Percentiles rank a stretch among this genome's conserved stretches.
These are phyloP conservation scores for Nannochloropsis granulata DNA, from an alignment of 108 stramenopile species.

Conservation along the genomic window DNA sequence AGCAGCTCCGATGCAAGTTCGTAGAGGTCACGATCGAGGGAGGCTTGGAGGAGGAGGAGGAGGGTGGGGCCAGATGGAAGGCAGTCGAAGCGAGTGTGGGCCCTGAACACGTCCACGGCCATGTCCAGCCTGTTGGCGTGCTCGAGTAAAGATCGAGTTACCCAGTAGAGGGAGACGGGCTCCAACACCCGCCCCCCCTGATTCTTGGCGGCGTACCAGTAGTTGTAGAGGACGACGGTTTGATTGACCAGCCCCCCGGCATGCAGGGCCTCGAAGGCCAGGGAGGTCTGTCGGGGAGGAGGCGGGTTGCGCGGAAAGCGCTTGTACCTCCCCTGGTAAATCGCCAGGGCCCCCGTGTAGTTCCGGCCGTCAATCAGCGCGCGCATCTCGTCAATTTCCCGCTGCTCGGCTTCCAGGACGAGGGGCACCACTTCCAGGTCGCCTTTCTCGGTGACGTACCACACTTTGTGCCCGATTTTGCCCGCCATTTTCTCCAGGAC, in stretches of 20 bases:
- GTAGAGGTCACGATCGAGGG: background rate
- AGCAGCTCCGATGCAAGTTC: background rate
- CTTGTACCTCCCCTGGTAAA: background rate
- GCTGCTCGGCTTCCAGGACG: background rate
- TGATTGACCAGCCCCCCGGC: background rate
- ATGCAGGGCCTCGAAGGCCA: background rate
- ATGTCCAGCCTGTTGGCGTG: background rate
- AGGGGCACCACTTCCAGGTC: background rate
- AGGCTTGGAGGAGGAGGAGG: background rate
- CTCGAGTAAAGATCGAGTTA: background rate
- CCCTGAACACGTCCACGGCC: background rate
- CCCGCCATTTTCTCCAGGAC: background rate
- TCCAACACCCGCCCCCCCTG: background rate
- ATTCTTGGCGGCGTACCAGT: background rate
- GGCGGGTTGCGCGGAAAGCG: background rate
- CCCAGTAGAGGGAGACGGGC: background rate
- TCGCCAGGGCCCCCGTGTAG: background rate
- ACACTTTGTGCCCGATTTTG: background rate
- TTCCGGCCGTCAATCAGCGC: background rate
- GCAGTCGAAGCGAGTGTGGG: background rate
- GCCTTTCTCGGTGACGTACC: background rate
- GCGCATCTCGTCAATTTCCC: background rate
- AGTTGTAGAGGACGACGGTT: background rate
- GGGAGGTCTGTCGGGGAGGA: background rate
- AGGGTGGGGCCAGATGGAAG: background rate